Conservation (phyloP, 2,329 filamentous ascomycete species). For the Lasiodiplodia theobromae region DNA sequence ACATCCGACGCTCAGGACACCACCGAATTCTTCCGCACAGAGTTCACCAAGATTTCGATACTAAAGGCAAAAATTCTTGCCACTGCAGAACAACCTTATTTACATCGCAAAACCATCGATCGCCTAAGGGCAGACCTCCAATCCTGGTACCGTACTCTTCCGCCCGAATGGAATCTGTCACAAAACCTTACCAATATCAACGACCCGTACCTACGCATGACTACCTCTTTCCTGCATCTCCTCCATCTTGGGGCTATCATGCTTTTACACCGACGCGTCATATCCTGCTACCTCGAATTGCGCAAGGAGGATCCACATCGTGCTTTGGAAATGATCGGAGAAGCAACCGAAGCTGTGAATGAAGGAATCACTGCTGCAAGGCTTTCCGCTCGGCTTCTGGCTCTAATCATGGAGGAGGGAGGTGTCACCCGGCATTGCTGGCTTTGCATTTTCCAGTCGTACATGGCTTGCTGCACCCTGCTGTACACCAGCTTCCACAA, state of each 20-base stretch:
- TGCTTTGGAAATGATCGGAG: neutral
- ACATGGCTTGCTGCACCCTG: neutral
- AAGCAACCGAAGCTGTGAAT: constrained; percentile 24
- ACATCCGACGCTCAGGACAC: neutral
- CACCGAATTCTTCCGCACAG: neutral
- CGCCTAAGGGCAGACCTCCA: neutral
- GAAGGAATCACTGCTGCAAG: constrained; percentile 35
- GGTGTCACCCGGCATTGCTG: constrained; percentile 35
- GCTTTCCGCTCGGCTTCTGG: constrained; percentile 33
- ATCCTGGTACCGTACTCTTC: neutral
- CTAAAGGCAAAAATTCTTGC: neutral
- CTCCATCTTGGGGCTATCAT: constrained; percentile 4
- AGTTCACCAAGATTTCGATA: constrained; percentile 4
- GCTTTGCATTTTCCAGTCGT: constrained; percentile 33
- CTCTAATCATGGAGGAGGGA: constrained; percentile 32
- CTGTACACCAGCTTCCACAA: neutral
- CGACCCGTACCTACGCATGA: neutral
- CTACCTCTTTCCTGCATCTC: neutral
- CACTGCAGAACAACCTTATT: neutral
- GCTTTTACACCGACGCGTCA: neutral
- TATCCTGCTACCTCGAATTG: neutral
- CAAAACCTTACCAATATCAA: neutral
- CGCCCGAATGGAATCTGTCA: neutral
- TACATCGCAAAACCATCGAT: neutral
- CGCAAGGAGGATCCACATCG: neutral